Conservation (phyloP, 2,329 filamentous ascomycete species). For the Bipolaris gigantea region DNA sequence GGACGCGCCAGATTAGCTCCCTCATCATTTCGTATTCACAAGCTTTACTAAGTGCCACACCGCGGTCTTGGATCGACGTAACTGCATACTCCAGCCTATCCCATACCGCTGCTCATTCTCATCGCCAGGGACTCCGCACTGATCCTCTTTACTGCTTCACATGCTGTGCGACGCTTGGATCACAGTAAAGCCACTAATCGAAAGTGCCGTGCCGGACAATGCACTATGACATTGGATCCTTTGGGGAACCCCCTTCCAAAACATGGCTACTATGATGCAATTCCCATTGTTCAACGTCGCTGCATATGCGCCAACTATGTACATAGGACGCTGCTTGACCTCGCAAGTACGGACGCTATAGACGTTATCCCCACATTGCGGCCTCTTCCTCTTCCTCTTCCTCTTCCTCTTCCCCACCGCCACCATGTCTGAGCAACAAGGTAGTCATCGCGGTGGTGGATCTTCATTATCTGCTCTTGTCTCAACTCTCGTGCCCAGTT, state of each 20-base stretch:
- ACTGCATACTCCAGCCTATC: neutral
- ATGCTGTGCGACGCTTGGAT: neutral
- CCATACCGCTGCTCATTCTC: neutral
- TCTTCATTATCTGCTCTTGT: constrained; percentile 45
- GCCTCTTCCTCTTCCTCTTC: neutral
- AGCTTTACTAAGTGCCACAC: constrained; percentile 3
- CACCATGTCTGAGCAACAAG: neutral
- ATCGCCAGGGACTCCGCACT: constrained; percentile 1
- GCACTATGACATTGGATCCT: constrained; percentile 3
- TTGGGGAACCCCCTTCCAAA: neutral
- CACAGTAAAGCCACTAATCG: constrained; percentile 2
- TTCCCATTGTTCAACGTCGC: neutral
- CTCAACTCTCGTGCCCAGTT: constrained; percentile 39
- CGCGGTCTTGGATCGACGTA: constrained; percentile 5
- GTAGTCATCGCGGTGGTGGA: constrained; percentile 1
- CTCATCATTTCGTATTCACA: neutral
- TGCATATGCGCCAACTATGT: neutral
- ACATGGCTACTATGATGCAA: constrained; percentile 6
- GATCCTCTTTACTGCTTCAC: neutral
- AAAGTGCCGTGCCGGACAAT: constrained; percentile 3
- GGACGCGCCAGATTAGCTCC: neutral
- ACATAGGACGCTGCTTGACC: neutral
- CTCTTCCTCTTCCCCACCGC: neutral
- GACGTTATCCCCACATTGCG: neutral
- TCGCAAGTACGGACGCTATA: neutral